Base-by-base conservation (phyloP, 2,329 filamentous ascomycete genomes). In the Phaeosphaeriaceae sp. region DNA sequence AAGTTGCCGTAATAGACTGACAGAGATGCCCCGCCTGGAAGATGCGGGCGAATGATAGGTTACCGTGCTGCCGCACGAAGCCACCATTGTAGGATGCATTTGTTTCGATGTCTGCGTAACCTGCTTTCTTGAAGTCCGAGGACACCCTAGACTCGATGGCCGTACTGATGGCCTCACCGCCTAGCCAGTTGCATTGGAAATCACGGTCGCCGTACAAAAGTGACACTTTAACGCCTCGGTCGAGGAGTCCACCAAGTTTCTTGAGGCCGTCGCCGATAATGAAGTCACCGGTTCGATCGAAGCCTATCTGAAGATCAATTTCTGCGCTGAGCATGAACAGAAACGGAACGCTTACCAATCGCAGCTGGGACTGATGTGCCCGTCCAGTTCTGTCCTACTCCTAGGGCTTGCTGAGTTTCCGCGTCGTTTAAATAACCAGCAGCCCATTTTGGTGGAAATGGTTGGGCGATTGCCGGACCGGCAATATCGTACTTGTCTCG, bases 61-160 rank as follows among this genome's bases (percentile, higher is more conserved):
- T 92, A 7, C 88, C 90, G 65, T 85, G 90, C 74, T 93, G 90
- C 4, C 90, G 84, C 0, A 91, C 90, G 49, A 85, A 84, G 24
- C 91, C 91, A 53, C 85, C 90, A 71, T 86, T 85, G 76, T 89
- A 88, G 11, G 83, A 80, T 22, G 80, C 82, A 69, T 91, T 89
- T 48, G 90, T 86, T 21, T 87, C 79, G 64, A 94, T 87, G 11
- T 88, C 85, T 0, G 86, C 85, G 74, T 93, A 94, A 0, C 90
- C 90, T 0, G 91, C 87, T 0, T 78, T 74, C 1, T 82, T 77
- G 71, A 93, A 94, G 44, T 78, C 76, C 1, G 75, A 71, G 1
- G 79, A 74, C 62, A 88, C 86, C 20, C 49, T 48, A 15, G 80
- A 75, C 19, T 81, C 78, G 1, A 91, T 76, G 15, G 82, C 82